Percentiles rank a stretch among this genome's conserved stretches.
phyloP scores from a whole-genome alignment of 495 filamentous ascomycete genomes.

The Eremomyces bilateralis region DNA sequence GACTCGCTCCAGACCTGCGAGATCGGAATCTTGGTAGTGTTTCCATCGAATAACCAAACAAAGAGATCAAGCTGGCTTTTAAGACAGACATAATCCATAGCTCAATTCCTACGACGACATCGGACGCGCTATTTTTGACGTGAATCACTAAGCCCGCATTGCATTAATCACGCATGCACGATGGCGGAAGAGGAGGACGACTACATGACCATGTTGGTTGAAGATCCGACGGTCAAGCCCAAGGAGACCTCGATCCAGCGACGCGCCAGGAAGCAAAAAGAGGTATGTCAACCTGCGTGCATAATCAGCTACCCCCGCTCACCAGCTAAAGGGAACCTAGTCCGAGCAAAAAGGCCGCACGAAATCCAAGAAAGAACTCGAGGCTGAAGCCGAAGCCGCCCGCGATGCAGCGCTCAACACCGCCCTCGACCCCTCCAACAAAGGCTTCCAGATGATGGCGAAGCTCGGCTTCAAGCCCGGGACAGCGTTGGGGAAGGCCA shows the following conservation, averaged over 20 bases:
- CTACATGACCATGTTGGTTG: conserved; percentile 43
- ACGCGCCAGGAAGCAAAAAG: conserved; percentile 30
- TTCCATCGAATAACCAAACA: too few species aligned
- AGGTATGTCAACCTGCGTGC: conserved; percentile 18
- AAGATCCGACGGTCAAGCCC: conserved; percentile 23
- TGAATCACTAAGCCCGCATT: conserved; percentile 5
- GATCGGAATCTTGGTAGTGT: too few species aligned
- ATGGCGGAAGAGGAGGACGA: conserved; percentile 31
- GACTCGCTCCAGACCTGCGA: too few species aligned
- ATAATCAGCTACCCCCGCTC: neutral
- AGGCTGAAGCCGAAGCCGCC: conserved; percentile 39
- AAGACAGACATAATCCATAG: conserved; percentile 1
- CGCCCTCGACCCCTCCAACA: conserved; percentile 41
- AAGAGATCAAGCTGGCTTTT: too few species aligned
- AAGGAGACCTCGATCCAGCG: conserved; percentile 36
- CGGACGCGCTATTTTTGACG: neutral
- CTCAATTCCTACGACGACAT: conserved; percentile 4
- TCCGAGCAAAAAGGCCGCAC: conserved; percentile 35
- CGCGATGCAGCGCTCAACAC: conserved; percentile 55
- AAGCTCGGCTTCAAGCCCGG: conserved; percentile 73
- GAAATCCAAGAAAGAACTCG: conserved; percentile 68
- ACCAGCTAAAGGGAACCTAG: neutral
- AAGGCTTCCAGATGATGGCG: conserved; percentile 92
- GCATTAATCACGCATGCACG: neutral
- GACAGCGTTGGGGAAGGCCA: conserved; percentile 41